Evolutionary conservation across 164 flowering plant species (phyloP).

Genomic region (Vitis vinifera): DNA sequence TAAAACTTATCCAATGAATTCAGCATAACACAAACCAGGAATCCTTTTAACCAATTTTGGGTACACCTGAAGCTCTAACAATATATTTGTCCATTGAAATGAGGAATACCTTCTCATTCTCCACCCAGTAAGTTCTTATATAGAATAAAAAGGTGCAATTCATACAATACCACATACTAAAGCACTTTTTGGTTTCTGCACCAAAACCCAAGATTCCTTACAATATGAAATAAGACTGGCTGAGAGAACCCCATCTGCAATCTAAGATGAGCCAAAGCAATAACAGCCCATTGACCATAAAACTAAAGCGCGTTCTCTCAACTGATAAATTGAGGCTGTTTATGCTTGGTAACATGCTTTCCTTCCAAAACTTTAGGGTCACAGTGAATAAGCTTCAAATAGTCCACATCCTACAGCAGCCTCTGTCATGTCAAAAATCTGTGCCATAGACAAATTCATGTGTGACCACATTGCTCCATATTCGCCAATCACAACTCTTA

Average conservation of each 20-base stretch:
- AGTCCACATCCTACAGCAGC: slow-evolving; percentile 62
- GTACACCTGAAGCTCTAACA: slow-evolving; percentile 10
- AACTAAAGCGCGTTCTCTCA: background rate
- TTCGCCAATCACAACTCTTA: slow-evolving; percentile 27
- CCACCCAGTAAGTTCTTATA: slow-evolving; percentile 20
- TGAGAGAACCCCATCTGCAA: slow-evolving; percentile 8
- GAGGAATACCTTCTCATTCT: slow-evolving; percentile 14
- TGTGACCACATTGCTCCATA: slow-evolving; percentile 45
- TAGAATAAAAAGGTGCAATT: slow-evolving; percentile 14
- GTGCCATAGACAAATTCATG: slow-evolving; percentile 55
- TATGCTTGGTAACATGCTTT: slow-evolving; percentile 10
- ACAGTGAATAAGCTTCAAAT: slow-evolving; percentile 32
- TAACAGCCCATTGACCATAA: background rate
- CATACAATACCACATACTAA: slow-evolving; percentile 11
- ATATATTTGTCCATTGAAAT: slow-evolving; percentile 1
- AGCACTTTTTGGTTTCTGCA: slow-evolving; percentile 17
- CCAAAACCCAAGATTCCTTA: slow-evolving; percentile 17
- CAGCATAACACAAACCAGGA: slow-evolving; percentile 11
- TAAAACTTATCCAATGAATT: slow-evolving; percentile 9
- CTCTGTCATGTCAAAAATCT: slow-evolving; percentile 41
- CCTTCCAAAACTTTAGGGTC: slow-evolving; percentile 30
- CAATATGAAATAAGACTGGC: slow-evolving; percentile 13
- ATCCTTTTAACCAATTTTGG: slow-evolving; percentile 4
- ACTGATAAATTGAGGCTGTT: slow-evolving; percentile 9
- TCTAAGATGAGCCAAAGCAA: slow-evolving; percentile 9